Evolutionary conservation across 768 basidiomycete genomes (phyloP).

Genomic region (Hemileccinum impolitum): DNA sequence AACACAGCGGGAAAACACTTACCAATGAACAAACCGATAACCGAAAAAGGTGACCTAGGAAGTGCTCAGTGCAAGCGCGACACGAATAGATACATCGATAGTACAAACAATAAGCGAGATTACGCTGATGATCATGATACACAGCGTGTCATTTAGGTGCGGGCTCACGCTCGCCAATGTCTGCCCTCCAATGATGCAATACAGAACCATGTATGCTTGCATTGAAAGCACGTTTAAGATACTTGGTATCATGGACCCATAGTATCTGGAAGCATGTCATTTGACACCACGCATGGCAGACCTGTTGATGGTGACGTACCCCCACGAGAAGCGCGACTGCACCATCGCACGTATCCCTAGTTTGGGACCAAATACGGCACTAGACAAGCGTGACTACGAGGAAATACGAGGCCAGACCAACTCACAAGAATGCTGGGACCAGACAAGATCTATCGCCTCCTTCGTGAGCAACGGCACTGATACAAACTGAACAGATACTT

Average conservation of each 20-base stretch:
- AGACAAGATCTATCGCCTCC: slow-evolving; percentile 27
- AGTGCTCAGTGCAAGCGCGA: slow-evolving; percentile 1
- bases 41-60: slow-evolving; percentile 61
- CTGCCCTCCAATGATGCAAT: slow-evolving; percentile 62
- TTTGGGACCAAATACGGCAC: slow-evolving; percentile 52
- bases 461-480: slow-evolving; percentile 1
- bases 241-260: slow-evolving; percentile 39
- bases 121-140: slow-evolving; percentile 32
- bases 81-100: neutral
- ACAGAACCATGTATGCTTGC: slow-evolving; percentile 56
- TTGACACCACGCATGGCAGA: neutral
- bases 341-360: slow-evolving; percentile 59
- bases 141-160: slow-evolving; percentile 29
- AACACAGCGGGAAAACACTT: slow-evolving; percentile 1
- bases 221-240: slow-evolving; percentile 48
- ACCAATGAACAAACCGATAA: slow-evolving; percentile 59
- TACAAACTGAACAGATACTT: slow-evolving; percentile 5
- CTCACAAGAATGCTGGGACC: slow-evolving; percentile 40
- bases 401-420: neutral
- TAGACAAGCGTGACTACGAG: slow-evolving; percentile 10
- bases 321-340: slow-evolving; percentile 51
- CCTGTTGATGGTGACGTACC: slow-evolving; percentile 30
- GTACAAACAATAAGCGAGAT: slow-evolving; percentile 29
- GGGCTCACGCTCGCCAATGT: slow-evolving; percentile 48
- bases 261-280: slow-evolving; percentile 31